Conservation (phyloP, 2,329 filamentous ascomycete genomes). For the Ophiostoma pallidulum region DNA sequence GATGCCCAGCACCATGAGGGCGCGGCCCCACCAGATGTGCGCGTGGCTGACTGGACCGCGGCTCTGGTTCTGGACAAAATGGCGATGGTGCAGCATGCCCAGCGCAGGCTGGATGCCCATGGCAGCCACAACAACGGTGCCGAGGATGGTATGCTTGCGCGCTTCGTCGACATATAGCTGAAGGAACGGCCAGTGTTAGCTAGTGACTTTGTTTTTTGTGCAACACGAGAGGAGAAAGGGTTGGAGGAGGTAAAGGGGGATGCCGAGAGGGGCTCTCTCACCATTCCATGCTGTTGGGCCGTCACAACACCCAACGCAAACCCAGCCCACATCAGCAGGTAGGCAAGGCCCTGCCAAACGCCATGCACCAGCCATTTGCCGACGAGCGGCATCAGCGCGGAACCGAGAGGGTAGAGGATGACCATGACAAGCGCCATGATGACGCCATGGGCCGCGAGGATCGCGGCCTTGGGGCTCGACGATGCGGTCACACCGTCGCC, state of each 20-base stretch:
- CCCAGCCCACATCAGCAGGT: conserved; percentile 49
- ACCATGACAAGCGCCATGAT: conserved; percentile 53
- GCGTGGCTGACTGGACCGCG: conserved; percentile 44
- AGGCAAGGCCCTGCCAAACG: conserved; percentile 43
- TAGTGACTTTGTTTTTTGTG: too few species aligned
- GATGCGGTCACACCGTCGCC: conserved; percentile 14
- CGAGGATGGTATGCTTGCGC: conserved; percentile 45
- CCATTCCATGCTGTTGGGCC: conserved; percentile 31
- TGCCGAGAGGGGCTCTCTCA: conserved; percentile 25
- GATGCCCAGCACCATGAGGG: conserved; percentile 47
- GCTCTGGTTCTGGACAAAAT: conserved; percentile 37
- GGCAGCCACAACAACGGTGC: conserved; percentile 43
- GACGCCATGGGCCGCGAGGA: conserved; percentile 43
- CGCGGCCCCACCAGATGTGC: conserved; percentile 55
- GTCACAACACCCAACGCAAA: conserved; percentile 47
- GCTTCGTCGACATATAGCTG: conserved; percentile 36
- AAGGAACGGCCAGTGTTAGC: background rate
- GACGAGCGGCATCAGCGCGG: conserved; percentile 50
- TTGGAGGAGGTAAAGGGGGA: background rate
- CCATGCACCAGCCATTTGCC: conserved; percentile 51
- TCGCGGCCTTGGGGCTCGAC: conserved; percentile 4
- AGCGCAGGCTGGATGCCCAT: conserved; percentile 49
- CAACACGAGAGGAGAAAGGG: too few species aligned
- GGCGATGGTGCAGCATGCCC: conserved; percentile 47
- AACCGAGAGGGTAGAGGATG: conserved; percentile 49